Evolutionary conservation across 257 asterid species (phyloP), one percentile per base, ranked within the genome.

Genomic region (Craterostigma plantagineum): DNA sequence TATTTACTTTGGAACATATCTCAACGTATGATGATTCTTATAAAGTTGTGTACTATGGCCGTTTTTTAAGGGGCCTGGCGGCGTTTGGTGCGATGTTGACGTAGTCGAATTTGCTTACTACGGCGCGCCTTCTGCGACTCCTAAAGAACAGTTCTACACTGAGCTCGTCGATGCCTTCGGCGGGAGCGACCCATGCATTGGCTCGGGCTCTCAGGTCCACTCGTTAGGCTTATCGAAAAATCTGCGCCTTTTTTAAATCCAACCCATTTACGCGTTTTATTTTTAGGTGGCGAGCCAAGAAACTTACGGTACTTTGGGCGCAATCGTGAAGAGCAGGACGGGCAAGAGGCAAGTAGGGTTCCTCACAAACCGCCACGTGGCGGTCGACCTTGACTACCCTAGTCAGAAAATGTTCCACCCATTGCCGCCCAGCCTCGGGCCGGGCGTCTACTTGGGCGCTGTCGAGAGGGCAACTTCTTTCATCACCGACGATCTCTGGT

Each of bases 381-480:
- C 99, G 0, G 99, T 90, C 43, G 87, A 90, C 51, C 81, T 90
- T 46, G 92, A 90, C 66, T 90, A 70, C 63, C 94, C 99, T 14
- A 90, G 91, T 59, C 96, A 90, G 65, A 90, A 90, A 61, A 90
- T 90, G 99, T 90, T 75, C 57, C 99, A 90, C 66, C 99, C 99
- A 10, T 61, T 83, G 73, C 99, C 99, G 41, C 96, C 99, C 41
- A 77, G 82, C 69, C 82, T 79, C 52, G 99, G 99, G 8, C 94
- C 99, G 34, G 94, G 96, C 49, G 96, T 90, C 49, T 90, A 90
- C 66, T 66, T 90, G 51, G 99, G 99, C 51, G 91, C 99, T 4
- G 99, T 90, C 35, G 99, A 90, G 66, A 79, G 99, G 68, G 96
- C 99, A 18, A 90, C 99, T 0, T 90, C 99, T 36, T 90, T 83